Evolutionary conservation across 2,329 filamentous ascomycete genomes (phyloP).

Genomic region (Myriosclerotinia scirpicola): DNA sequence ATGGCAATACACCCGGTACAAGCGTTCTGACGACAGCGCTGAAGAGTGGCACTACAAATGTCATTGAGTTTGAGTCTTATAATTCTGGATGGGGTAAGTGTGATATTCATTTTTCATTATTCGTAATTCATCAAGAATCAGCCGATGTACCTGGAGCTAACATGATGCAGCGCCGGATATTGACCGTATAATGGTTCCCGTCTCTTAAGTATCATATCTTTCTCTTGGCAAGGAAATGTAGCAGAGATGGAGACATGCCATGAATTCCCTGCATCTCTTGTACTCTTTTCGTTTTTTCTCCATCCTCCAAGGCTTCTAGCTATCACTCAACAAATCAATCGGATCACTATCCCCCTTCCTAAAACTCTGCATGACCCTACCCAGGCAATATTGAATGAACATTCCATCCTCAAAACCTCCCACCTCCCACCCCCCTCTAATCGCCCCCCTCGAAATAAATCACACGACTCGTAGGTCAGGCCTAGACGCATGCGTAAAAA

Average conservation of each 20-base stretch:
- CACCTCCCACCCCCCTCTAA: slow-evolving; percentile 34
- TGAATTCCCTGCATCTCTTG: neutral
- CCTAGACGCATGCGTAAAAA: slow-evolving; percentile 36
- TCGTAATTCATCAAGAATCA: neutral
- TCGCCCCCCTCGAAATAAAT: slow-evolving; percentile 37
- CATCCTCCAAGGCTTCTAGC: slow-evolving; percentile 25
- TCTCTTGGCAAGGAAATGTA: neutral
- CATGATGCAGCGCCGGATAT: slow-evolving; percentile 48
- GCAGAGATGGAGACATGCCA: neutral
- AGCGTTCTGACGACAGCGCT: slow-evolving; percentile 51
- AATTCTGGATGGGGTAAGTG: slow-evolving; percentile 45
- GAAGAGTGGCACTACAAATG: slow-evolving; percentile 49
- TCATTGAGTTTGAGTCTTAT: slow-evolving; percentile 48
- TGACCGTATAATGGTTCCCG: slow-evolving; percentile 55
- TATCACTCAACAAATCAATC: slow-evolving; percentile 33
- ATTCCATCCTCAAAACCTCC: slow-evolving; percentile 31
- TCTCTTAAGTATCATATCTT: slow-evolving; percentile 35
- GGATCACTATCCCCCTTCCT: slow-evolving; percentile 20
- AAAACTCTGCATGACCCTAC: slow-evolving; percentile 31
- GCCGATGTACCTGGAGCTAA: slow-evolving; percentile 21
- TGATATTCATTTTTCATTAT: neutral
- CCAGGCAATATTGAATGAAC: slow-evolving; percentile 25
- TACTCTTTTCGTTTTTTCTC: slow-evolving; percentile 19
- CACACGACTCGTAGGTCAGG: slow-evolving; percentile 34
- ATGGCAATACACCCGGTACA: slow-evolving; percentile 47